These are phyloP conservation scores for Phaeosphaeria sp. DNA, from an alignment of 2,329 filamentous ascomycete genomes.

Conservation along the genomic window DNA sequence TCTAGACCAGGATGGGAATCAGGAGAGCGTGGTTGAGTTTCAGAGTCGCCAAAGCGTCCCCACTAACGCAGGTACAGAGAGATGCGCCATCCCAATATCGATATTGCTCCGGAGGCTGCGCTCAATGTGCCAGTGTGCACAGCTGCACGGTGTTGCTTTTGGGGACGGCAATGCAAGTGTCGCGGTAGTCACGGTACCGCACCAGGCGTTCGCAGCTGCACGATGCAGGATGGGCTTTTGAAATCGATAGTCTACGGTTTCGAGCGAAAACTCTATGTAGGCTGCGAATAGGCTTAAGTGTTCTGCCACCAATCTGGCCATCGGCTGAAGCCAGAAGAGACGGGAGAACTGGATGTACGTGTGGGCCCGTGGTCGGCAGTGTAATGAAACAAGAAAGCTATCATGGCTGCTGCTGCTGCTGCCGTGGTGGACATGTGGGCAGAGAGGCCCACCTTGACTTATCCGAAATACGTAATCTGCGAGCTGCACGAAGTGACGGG, in stretches of 20 bases:
- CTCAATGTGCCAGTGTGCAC: conserved; percentile 26
- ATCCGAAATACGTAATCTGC: conserved; percentile 7
- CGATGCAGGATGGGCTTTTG: conserved; percentile 13
- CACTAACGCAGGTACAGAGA: conserved; percentile 48
- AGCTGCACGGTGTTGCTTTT: conserved; percentile 32
- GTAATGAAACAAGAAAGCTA: conserved; percentile 2
- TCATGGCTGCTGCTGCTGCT: background rate
- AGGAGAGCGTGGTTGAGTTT: conserved; percentile 38
- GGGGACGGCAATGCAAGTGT: conserved; percentile 35
- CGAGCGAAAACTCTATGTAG: background rate
- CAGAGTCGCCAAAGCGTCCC: conserved; percentile 32
- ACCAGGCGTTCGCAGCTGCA: conserved; percentile 36
- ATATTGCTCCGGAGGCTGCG: conserved; percentile 36
- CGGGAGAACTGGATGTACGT: background rate
- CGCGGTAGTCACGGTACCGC: conserved; percentile 21
- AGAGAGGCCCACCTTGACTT: conserved; percentile 6
- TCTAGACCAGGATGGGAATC: conserved; percentile 31
- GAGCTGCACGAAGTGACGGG: conserved; percentile 13
- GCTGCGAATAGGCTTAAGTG: background rate
- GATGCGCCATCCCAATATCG: conserved; percentile 34
- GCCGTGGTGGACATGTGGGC: background rate
- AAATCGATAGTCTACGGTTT: conserved; percentile 8
- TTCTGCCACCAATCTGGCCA: background rate
- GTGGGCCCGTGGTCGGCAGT: background rate
- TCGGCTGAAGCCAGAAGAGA: no score